These are phyloP conservation scores for Asterophora lycoperdoides DNA, from an alignment of 768 basidiomycete genomes.

Conservation along the genomic window DNA sequence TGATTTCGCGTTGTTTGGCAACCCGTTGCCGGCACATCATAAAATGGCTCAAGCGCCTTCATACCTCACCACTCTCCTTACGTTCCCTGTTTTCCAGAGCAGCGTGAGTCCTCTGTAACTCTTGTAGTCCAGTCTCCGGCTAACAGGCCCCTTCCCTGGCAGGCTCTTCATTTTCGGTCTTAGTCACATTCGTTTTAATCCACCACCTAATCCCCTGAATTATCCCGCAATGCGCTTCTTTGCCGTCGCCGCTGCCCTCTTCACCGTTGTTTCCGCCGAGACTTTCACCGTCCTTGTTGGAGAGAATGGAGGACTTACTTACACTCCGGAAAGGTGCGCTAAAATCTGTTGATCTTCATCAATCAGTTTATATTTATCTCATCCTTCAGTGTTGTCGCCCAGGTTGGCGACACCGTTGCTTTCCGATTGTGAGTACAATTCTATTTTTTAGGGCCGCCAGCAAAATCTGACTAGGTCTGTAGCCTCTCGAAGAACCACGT, in stretches of 20 bases:
- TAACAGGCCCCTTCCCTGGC: constrained; percentile 2
- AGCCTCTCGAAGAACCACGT: constrained; percentile 39
- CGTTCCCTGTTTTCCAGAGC: constrained; percentile 24
- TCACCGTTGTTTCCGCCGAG: constrained; percentile 26
- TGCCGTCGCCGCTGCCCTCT: constrained; percentile 21
- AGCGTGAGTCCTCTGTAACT: constrained; percentile 23
- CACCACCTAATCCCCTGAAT: constrained; percentile 10
- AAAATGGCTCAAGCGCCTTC: neutral
- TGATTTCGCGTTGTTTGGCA: constrained; percentile 1
- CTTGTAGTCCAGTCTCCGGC: constrained; percentile 2
- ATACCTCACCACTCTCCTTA: constrained; percentile 2
- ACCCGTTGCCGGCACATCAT: neutral
- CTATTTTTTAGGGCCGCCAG: neutral
- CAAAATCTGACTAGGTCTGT: neutral
- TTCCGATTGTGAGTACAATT: constrained; percentile 38
- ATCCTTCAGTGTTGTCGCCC: constrained; percentile 28
- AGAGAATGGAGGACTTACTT: constrained; percentile 21
- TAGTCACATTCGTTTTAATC: constrained; percentile 13
- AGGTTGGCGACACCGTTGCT: constrained; percentile 35
- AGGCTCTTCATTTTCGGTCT: constrained; percentile 21
- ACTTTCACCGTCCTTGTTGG: constrained; percentile 32
- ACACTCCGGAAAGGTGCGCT: constrained; percentile 20
- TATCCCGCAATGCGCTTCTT: constrained; percentile 13
- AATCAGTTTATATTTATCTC: neutral
- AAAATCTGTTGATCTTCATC: neutral